These are phyloP conservation scores for Cercis canadensis DNA, from an alignment of 306 rosid genomes.

Conservation along the genomic window DNA sequence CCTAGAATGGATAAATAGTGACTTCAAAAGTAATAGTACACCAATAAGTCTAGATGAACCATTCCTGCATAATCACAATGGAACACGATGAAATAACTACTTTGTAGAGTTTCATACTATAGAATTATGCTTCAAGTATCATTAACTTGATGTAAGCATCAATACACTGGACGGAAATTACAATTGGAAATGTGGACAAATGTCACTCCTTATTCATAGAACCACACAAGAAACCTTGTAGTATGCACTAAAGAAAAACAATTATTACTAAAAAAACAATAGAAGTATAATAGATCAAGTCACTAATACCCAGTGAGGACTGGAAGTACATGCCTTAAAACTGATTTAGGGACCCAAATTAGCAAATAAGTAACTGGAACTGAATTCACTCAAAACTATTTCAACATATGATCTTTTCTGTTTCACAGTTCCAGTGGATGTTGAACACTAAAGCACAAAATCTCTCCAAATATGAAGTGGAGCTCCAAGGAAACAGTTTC, in stretches of 20 bases:
- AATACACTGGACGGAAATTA: too few species aligned
- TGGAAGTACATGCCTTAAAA: too few species aligned
- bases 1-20: slow-evolving; percentile 15
- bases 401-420: not conserved
- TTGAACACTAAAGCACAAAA: not conserved
- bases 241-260: slow-evolving; percentile 1
- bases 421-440: slow-evolving; percentile 4
- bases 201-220: not conserved
- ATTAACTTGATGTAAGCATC: too few species aligned
- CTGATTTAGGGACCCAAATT: too few species aligned
- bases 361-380: not conserved
- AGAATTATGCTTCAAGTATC: not conserved
- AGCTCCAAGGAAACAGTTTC: slow-evolving; percentile 1
- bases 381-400: slow-evolving; percentile 5
- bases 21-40: not conserved
- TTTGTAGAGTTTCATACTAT: not conserved
- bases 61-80: not conserved
- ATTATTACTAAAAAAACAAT: not conserved
- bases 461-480: not conserved
- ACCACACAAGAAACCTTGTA: slow-evolving; percentile 4
- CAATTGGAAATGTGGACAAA: not conserved
- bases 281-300: slow-evolving; percentile 10
- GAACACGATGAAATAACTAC: not conserved
- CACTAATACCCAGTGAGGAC: too few species aligned
- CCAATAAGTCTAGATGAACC: not conserved